Base-by-base conservation (phyloP, 306 rosid species). In the Pachyrhizus erosus region DNA sequence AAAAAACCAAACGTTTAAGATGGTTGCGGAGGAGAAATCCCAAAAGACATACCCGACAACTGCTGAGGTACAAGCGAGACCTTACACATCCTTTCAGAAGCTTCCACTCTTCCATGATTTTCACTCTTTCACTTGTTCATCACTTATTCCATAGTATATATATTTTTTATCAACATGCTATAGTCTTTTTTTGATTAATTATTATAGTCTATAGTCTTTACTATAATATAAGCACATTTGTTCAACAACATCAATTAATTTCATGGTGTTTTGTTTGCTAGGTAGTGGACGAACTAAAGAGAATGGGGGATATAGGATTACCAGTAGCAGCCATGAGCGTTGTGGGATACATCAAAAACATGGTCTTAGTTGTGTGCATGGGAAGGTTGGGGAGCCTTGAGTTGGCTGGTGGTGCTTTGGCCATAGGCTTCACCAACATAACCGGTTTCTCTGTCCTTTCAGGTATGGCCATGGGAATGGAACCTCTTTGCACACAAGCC, bases 401-500 rank as follows among this genome's bases (percentile, higher is more conserved):
- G 73, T 77, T 92, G 26, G 97, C 97, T 0, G 93, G 92, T 6
- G 95, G 93, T 4, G 92, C 97, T 54, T 86, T 92, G 31, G 95
- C 95, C 86, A 81, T 92, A 27, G 95, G 97, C 78, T 91, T 89
- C 92, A 91, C 97, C 43, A 92, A 92, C 87, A 87, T 92, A 80
- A 89, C 93, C 4, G 97, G 95, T 26, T 92, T 89, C 87, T 92
- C 93, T 0, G 91, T 92, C 73, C 90, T 92, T 5, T 91, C 95
- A 0, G 95, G 97, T 26, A 72, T 92, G 31, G 94, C 97, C 84
- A 82, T 87, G 91, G 97, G 97, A 0, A 92, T 92, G 95, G 97
- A 92, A 26, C 95, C 97, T 0, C 84, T 92, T 2, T 92, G 97
- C 69, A 84, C 87, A 72, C 97, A 91, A 67, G 92, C 97, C 48